A percentile compares a stretch with the other conserved stretches of the same genome.
These are phyloP conservation scores for Straminergon stramineum DNA, from an alignment of 225 moss, liverwort and hornwort species.

Conservation along the genomic window DNA sequence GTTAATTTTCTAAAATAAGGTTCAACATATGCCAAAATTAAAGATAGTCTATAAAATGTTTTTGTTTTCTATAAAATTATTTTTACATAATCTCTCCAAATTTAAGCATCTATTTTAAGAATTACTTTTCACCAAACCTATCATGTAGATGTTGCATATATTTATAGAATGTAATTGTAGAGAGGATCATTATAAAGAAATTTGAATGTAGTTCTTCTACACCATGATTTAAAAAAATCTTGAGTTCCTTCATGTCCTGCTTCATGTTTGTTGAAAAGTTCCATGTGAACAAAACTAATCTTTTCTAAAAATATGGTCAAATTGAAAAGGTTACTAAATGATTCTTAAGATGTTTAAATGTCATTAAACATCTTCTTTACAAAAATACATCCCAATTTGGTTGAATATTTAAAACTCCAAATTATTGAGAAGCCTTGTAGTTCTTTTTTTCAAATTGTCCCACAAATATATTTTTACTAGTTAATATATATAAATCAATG, in stretches of 20 bases:
- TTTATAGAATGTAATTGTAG: rapidly evolving
- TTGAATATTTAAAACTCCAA: background rate
- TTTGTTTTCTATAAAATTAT: background rate
- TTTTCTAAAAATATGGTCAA: background rate
- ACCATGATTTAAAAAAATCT: background rate
- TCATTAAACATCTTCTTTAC: background rate
- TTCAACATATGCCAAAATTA: background rate
- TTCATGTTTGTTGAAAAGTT: background rate
- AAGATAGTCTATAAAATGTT: background rate
- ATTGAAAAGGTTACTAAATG: background rate
- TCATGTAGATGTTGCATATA: background rate
- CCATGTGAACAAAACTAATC: background rate
- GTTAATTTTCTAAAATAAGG: background rate
- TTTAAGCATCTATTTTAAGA: background rate
- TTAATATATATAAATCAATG: background rate
- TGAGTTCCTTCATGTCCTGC: background rate
- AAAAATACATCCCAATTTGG: background rate
- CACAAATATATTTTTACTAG: background rate
- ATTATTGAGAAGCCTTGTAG: background rate
- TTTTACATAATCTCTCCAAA: background rate
- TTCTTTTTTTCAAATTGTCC: background rate
- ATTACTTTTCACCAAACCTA: background rate
- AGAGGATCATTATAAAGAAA: background rate
- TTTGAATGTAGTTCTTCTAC: background rate
- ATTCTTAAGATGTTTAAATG: background rate